phyloP scores from a whole-genome alignment of 2,329 filamentous ascomycete species.

The Xylaria sp. region DNA sequence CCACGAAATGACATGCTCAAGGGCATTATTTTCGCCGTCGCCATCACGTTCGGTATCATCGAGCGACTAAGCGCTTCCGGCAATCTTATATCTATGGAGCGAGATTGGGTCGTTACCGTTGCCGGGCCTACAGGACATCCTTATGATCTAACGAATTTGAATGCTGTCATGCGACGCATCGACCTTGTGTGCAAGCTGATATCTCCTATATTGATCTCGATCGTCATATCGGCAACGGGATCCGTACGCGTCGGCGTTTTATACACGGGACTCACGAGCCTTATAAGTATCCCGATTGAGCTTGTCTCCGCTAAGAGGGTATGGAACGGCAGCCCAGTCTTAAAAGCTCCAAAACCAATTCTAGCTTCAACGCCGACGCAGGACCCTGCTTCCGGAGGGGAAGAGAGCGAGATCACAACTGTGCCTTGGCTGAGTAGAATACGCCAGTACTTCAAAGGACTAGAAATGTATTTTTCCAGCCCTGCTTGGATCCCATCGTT shows the following conservation, averaged over 20 bases:
- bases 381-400: not conserved
- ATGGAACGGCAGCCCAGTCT: constrained; percentile 43
- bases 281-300: constrained; percentile 48
- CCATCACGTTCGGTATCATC: constrained; percentile 47
- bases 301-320: constrained; percentile 46
- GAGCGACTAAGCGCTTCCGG: constrained; percentile 49
- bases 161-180: constrained; percentile 61
- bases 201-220: constrained; percentile 56
- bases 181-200: constrained; percentile 63
- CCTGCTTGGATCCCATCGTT: constrained; percentile 53
- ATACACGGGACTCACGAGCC: constrained; percentile 52
- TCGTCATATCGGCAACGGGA: constrained; percentile 50
- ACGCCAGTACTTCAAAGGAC: constrained; percentile 39
- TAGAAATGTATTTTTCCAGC: constrained; percentile 46
- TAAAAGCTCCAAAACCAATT: constrained; percentile 41
- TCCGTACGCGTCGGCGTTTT: constrained; percentile 53
- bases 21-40: constrained; percentile 42
- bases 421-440: constrained; percentile 22
- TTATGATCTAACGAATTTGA: constrained; percentile 51
- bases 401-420: not conserved
- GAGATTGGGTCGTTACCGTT: constrained; percentile 51
- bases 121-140: constrained; percentile 39
- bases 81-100: constrained; percentile 54
- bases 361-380: not conserved
- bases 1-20: constrained; percentile 38